Base-by-base conservation (phyloP, 192 early-diverging fungal species). In the Backusella tuberculispora region DNA sequence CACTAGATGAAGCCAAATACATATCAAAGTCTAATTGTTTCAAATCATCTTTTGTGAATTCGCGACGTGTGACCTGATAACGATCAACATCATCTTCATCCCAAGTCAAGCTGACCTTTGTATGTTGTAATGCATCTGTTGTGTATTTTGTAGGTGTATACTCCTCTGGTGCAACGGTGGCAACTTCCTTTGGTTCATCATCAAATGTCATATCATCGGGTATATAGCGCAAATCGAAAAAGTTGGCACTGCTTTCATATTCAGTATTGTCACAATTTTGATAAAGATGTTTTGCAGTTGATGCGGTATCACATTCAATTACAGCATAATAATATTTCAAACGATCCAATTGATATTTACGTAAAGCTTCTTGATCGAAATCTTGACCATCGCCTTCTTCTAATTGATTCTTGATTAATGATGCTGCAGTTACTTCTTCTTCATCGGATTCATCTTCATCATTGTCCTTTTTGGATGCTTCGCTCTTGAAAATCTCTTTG, bases 81-180 rank as follows among this genome's bases (percentile, higher is more conserved):
- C 98, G 88, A 41, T 94, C 92, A 7, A 93, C 89, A 76, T 97
- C 96, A 56, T 99, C 98, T 21, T 92, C 88, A 67, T 99, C 97
- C 97, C 97, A 99, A 0, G 95, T 97, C 44, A 99, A 84, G 80
- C 93, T 93, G n/a, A 96, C 94, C 37, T 92, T 93, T 3, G 95
- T 95, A 82, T 96, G 95, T 81, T 96, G 93, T 63, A 99, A 83
- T 13, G 94, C 96, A 50, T 86, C 82, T 3, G 94, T 96, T 1
- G 86, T 83, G 80, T 95, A 95, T 14, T 92, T 89, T 13, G 83
- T 73, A 8, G 91, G 91, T 77, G 85, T 86, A 76, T 93, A 90
- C 45, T 89, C 85, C 44, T 91, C 92, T n/a, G 91, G 88, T 7
- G 83, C 86, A 12, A 84, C 73, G 47, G 79, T 84, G 2, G 89